Percentiles rank a stretch among this genome's conserved stretches.
Evolutionary conservation across 805 yeast genomes (phyloP).

Genomic region (Jamesozyma hellenica): DNA sequence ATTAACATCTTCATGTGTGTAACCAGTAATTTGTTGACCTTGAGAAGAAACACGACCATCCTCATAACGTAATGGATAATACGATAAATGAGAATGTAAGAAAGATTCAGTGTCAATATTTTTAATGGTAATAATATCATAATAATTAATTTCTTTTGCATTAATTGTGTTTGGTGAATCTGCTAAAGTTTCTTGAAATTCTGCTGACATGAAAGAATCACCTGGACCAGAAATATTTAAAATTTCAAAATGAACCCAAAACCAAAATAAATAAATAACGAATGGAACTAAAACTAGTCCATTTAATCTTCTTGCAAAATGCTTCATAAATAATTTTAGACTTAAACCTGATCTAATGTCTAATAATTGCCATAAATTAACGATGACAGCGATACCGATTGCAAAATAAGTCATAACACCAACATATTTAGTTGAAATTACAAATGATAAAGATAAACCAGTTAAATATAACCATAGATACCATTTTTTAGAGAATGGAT

Average conservation of each 20-base stretch:
- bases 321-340: slow-evolving; percentile 47
- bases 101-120: slow-evolving; percentile 73
- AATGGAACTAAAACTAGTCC: slow-evolving; percentile 74
- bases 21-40: slow-evolving; percentile 88
- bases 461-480: slow-evolving; percentile 79
- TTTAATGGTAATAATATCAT: slow-evolving; percentile 65
- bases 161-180: slow-evolving; percentile 70
- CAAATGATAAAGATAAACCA: slow-evolving; percentile 80
- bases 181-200: slow-evolving; percentile 83
- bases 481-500: slow-evolving; percentile 67
- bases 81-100: slow-evolving; percentile 70
- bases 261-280: slow-evolving; percentile 76
- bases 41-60: slow-evolving; percentile 93
- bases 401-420: slow-evolving; percentile 87
- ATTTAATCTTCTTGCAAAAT: slow-evolving; percentile 63
- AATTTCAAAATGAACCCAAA: slow-evolving; percentile 79
- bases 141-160: slow-evolving; percentile 62
- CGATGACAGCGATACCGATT: slow-evolving; percentile 75
- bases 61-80: slow-evolving; percentile 85
- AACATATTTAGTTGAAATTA: slow-evolving; percentile 90
- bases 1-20: slow-evolving; percentile 44
- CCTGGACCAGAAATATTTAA: slow-evolving; percentile 90
- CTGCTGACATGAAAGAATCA: slow-evolving; percentile 87
- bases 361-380: slow-evolving; percentile 81
- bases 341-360: slow-evolving; percentile 62